These are phyloP conservation scores for Tolypocladium album DNA, from an alignment of 2,329 filamentous ascomycete species.

Conservation along the genomic window DNA sequence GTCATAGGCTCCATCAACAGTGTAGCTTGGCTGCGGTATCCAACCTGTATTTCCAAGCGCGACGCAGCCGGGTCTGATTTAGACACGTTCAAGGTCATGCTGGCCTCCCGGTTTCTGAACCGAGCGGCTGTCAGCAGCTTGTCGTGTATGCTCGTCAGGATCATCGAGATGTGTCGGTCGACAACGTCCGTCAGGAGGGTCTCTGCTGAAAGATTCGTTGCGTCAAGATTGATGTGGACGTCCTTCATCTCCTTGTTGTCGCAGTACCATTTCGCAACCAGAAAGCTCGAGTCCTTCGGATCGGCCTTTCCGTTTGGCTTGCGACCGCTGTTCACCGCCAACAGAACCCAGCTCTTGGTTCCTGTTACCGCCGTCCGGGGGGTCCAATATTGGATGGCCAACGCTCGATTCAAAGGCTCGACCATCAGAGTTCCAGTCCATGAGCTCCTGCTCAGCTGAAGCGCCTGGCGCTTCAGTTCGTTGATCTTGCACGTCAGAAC, in stretches of 20 bases:
- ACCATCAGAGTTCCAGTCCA: constrained; percentile 74
- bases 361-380: constrained; percentile 39
- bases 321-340: constrained; percentile 65
- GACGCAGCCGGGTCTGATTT: constrained; percentile 55
- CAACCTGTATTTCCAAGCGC: constrained; percentile 57
- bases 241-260: constrained; percentile 66
- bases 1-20: constrained; percentile 68
- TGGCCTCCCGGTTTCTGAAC: constrained; percentile 49
- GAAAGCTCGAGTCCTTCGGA: constrained; percentile 35
- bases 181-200: constrained; percentile 62
- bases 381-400: constrained; percentile 88
- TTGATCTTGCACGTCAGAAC: constrained; percentile 84
- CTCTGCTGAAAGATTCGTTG: constrained; percentile 61
- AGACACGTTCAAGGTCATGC: constrained; percentile 47
- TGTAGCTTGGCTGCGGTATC: constrained; percentile 46
- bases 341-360: constrained; percentile 81
- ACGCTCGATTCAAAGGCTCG: constrained; percentile 67
- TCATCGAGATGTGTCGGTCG: constrained; percentile 61
- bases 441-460: constrained; percentile 53
- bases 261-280: constrained; percentile 73
- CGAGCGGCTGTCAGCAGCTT: constrained; percentile 49
- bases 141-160: constrained; percentile 56
- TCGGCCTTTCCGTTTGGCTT: constrained; percentile 28
- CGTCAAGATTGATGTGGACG: constrained; percentile 56
- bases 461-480: constrained; percentile 68